phyloP scores from a whole-genome alignment of 805 yeast species.

The Candida caryicola region DNA sequence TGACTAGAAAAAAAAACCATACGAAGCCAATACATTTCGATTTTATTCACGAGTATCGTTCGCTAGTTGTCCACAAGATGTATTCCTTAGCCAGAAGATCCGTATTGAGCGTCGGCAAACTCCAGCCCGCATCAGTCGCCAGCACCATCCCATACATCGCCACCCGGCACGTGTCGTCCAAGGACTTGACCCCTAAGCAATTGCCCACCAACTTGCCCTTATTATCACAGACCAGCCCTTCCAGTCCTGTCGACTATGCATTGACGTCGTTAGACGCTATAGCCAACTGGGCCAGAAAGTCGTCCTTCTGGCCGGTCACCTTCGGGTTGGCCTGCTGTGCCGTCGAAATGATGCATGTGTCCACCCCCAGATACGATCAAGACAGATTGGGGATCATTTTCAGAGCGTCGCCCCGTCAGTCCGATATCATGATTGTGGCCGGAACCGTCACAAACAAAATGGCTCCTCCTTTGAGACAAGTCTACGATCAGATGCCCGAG shows the following conservation, averaged over 20 bases:
- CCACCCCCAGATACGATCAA: conserved; percentile 88
- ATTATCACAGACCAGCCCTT: conserved; percentile 56
- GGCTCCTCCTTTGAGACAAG: conserved; percentile 93
- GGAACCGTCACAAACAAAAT: conserved; percentile 88
- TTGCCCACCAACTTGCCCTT: conserved; percentile 70
- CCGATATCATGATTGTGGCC: conserved; percentile 89
- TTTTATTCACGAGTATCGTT: neutral
- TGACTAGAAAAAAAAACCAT: conserved; percentile 10
- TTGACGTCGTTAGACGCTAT: conserved; percentile 77
- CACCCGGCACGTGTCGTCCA: conserved; percentile 31
- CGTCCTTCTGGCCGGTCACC: conserved; percentile 91
- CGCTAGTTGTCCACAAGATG: conserved; percentile 14
- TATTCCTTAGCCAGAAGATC: conserved; percentile 27
- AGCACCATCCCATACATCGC: conserved; percentile 14
- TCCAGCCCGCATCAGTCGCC: conserved; percentile 13
- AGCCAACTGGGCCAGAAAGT: conserved; percentile 89
- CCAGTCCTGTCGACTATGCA: conserved; percentile 70
- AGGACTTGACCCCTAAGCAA: conserved; percentile 47
- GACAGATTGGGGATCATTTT: conserved; percentile 89
- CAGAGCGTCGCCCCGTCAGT: conserved; percentile 91
- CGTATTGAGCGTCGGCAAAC: conserved; percentile 19
- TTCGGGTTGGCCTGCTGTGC: conserved; percentile 93
- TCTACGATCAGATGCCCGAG: conserved; percentile 91
- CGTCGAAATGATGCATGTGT: conserved; percentile 92
- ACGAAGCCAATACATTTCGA: conserved; percentile 7